Percentiles rank a stretch among this genome's conserved stretches.
These are phyloP conservation scores for Fusarium poae DNA, from an alignment of 2,329 filamentous ascomycete species.

Conservation along the genomic window DNA sequence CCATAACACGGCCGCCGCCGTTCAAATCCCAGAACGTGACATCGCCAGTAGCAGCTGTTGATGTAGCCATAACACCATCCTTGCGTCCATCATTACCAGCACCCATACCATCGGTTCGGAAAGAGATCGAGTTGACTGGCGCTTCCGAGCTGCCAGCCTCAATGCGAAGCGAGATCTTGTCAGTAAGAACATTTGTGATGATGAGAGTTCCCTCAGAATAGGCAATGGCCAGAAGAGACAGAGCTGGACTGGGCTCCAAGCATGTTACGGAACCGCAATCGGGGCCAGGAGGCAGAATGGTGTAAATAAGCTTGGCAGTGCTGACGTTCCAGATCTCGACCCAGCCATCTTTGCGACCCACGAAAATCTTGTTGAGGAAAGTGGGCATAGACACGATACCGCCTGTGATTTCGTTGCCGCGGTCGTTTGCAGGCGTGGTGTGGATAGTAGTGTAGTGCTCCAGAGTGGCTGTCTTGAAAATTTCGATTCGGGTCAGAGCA, in stretches of 20 bases:
- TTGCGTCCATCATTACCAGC: constrained; percentile 88
- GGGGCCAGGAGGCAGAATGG: constrained; percentile 80
- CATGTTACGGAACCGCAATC: constrained; percentile 87
- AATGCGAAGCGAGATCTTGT: constrained; percentile 78
- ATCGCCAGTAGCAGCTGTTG: constrained; percentile 82
- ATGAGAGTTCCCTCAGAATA: constrained; percentile 83
- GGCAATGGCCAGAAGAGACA: constrained; percentile 89
- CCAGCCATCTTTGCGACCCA: constrained; percentile 86
- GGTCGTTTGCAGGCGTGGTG: constrained; percentile 67
- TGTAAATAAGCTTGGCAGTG: constrained; percentile 91
- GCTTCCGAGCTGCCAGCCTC: constrained; percentile 74
- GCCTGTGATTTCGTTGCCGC: constrained; percentile 78
- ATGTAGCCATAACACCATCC: constrained; percentile 94
- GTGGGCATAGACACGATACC: constrained; percentile 91
- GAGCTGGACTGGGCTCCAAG: constrained; percentile 83
- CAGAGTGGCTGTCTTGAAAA: constrained; percentile 86
- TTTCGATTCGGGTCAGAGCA: constrained; percentile 79
- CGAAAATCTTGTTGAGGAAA: constrained; percentile 95
- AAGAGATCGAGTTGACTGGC: constrained; percentile 85
- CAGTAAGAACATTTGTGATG: constrained; percentile 84
- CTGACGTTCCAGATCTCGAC: constrained; percentile 98
- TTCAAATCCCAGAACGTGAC: constrained; percentile 98
- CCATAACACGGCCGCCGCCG: constrained; percentile 85
- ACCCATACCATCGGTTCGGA: constrained; percentile 88
- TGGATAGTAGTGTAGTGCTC: constrained; percentile 92